Evolutionary conservation across 805 yeast genomes (phyloP).

Genomic region (Candida caryicola): DNA sequence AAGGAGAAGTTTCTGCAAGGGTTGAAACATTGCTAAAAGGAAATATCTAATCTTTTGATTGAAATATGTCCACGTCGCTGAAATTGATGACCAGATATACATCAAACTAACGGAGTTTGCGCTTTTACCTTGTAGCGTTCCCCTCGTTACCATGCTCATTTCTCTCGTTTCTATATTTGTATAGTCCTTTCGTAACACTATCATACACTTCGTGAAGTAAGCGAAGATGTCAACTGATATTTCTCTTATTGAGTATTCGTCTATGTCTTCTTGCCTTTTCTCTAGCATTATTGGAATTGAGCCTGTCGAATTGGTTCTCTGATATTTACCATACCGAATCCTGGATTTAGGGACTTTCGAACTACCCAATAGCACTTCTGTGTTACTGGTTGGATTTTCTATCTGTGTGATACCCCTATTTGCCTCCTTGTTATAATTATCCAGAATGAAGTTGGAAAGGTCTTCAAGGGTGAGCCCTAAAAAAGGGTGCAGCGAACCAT

Average conservation of each 20-base stretch:
- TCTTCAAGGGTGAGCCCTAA: conserved; percentile 31
- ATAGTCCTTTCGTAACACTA: conserved; percentile 20
- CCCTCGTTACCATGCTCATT: background rate
- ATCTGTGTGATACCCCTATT: background rate
- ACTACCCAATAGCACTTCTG: no score
- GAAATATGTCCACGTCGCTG: conserved; percentile 28
- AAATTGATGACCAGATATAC: conserved; percentile 21
- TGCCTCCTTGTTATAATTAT: conserved; percentile 10
- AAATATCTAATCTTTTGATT: conserved; percentile 23
- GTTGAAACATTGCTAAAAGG: conserved; percentile 23
- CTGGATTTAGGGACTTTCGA: conserved; percentile 6
- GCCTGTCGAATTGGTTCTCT: conserved; percentile 12
- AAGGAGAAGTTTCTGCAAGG: conserved; percentile 20
- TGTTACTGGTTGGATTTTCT: background rate
- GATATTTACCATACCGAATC: conserved; percentile 7
- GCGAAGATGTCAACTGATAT: conserved; percentile 26
- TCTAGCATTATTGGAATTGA: conserved; percentile 8
- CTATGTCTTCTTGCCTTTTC: conserved; percentile 11
- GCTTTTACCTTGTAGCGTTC: background rate
- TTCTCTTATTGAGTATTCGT: conserved; percentile 28
- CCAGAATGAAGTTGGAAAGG: conserved; percentile 20
- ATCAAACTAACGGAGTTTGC: conserved; percentile 1
- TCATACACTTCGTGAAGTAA: conserved; percentile 24
- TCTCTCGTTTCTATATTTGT: conserved; percentile 4
- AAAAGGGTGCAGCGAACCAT: conserved; percentile 22